Base-by-base conservation (phyloP, 2,329 filamentous ascomycete species). In the Paraphaeosphaeria sporulosa region DNA sequence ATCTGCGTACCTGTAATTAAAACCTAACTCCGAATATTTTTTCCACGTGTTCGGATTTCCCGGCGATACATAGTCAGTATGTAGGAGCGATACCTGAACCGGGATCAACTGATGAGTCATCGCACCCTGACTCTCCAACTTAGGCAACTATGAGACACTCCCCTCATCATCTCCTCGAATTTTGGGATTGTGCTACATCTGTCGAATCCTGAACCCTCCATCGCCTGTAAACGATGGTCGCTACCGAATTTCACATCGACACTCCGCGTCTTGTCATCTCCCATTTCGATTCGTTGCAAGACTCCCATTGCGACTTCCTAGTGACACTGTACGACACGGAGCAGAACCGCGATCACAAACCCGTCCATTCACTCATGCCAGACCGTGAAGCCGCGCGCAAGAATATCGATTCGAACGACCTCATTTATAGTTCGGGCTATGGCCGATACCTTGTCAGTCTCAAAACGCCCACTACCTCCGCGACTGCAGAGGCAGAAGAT, bases 281-380 rank as follows among this genome's bases (percentile, higher is more conserved):
- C 12, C 58, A 69, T 56, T 60, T 69, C 36, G 52, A 60, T 4
- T 57, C 70, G 30, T 19, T 36, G 36, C 36, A 57, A 19, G 63
- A 70, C 57, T 30, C 56, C 1, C 70, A 74, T 56, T 71, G 68
- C 57, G 71, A 70, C 61, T 71, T 75, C 62, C 42, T 74, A 23
- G 64, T 73, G 43, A 48, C 56, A 9, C 65, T 75, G 13, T 67
- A 68, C 61, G 72, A 68, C 58, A 64, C 59, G 9, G 68, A 63
- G 65, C 21, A 60, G 58, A 23, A 59, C 1, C 47, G 17, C 25
- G 30, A 58, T 21, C 60, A 63, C 21, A 63, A 59, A 19, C 60
- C 62, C 25, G 59, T 55, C 6, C 49, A 63, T 15, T 63, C 59
- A 17, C 38, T 46, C 43, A 60, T 72, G 40, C 64, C 59, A 12